phyloP scores from a whole-genome alignment of 2,329 filamentous ascomycete species.

The Talaromyces marneffei region DNA sequence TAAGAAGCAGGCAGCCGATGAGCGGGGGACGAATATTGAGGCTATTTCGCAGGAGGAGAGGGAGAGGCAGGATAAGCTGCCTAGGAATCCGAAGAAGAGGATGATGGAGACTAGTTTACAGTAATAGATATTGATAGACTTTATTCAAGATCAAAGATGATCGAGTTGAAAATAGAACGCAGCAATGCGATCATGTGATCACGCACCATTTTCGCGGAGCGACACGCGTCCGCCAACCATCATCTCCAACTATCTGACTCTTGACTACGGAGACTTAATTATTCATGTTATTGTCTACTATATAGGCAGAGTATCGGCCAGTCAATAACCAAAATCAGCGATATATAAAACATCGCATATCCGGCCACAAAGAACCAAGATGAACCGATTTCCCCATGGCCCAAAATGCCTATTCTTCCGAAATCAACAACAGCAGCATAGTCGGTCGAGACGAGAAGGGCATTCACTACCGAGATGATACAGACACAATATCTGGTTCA shows the following conservation, averaged over 20 bases:
- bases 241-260: neutral
- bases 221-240: neutral
- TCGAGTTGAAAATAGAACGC: neutral
- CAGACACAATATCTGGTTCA: neutral
- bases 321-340: neutral
- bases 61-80: conserved; percentile 31
- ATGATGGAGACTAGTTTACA: conserved; percentile 37
- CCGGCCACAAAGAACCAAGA: neutral
- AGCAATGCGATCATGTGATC: neutral
- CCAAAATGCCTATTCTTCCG: conserved; percentile 12
- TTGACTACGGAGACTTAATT: neutral
- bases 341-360: neutral
- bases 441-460: neutral
- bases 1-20: conserved; percentile 22
- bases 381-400: conserved; percentile 13
- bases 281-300: neutral
- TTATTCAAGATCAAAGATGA: neutral
- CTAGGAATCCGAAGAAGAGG: conserved; percentile 43
- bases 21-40: conserved; percentile 31
- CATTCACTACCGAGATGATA: conserved; percentile 10
- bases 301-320: neutral
- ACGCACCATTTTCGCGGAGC: neutral
- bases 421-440: conserved; percentile 5
- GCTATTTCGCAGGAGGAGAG: conserved; percentile 36
- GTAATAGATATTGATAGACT: neutral